These are phyloP conservation scores for Botryosphaeria dothidea DNA, from an alignment of 2,329 filamentous ascomycete genomes.

Conservation along the genomic window DNA sequence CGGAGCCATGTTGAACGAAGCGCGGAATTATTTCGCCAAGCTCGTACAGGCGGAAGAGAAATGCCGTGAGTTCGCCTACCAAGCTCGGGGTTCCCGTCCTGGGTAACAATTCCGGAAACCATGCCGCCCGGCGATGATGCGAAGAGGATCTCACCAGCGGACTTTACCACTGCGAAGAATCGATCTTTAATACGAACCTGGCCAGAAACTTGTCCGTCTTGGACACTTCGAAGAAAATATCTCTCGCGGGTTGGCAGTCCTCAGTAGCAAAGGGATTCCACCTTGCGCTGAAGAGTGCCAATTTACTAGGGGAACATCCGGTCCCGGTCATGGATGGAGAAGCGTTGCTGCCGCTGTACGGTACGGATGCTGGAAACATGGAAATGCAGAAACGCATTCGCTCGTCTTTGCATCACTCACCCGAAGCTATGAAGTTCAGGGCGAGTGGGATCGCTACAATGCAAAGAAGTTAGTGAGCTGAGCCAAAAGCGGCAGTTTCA, in stretches of 20 bases:
- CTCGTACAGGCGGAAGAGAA: background rate
- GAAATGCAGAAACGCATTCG: background rate
- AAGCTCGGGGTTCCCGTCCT: background rate
- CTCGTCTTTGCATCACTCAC: conserved; percentile 61
- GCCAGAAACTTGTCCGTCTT: background rate
- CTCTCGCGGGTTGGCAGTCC: background rate
- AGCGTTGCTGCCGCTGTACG: conserved; percentile 13
- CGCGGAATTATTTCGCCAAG: background rate
- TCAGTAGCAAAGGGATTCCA: background rate
- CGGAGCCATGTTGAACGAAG: background rate
- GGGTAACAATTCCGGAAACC: background rate
- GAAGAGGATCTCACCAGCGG: background rate
- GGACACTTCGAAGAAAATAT: background rate
- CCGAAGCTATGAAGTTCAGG: conserved; percentile 87
- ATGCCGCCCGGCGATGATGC: background rate
- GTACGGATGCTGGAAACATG: background rate
- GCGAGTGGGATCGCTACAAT: conserved; percentile 71
- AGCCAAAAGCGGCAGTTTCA: background rate
- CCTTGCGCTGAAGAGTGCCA: background rate
- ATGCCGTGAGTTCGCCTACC: background rate
- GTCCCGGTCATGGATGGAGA: background rate
- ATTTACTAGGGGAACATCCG: background rate
- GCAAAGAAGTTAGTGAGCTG: background rate
- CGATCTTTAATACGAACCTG: conserved; percentile 21
- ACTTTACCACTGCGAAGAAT: conserved; percentile 11